Evolutionary conservation across 805 yeast genomes (phyloP).

Genomic region (Hanseniaspora meyeri): DNA sequence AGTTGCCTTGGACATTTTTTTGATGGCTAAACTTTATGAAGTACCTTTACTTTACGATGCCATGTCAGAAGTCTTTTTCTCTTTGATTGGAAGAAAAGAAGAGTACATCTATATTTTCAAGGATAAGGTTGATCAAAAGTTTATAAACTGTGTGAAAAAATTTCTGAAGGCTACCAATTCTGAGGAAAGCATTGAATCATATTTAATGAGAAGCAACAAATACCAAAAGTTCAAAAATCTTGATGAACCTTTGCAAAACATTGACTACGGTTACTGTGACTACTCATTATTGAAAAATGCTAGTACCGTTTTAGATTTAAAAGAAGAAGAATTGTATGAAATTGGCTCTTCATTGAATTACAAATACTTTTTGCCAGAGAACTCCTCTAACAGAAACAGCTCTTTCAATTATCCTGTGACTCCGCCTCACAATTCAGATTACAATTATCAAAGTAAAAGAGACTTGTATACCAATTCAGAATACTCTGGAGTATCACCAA

Average conservation of each 20-base stretch:
- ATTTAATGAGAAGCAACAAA: slow-evolving; percentile 22
- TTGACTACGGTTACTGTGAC: slow-evolving; percentile 58
- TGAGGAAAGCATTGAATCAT: slow-evolving; percentile 20
- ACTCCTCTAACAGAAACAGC: not conserved
- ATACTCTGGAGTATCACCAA: slow-evolving; percentile 12
- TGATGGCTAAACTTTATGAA: slow-evolving; percentile 53
- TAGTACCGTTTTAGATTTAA: slow-evolving; percentile 25
- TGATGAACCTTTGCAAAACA: slow-evolving; percentile 43
- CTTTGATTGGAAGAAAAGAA: slow-evolving; percentile 59
- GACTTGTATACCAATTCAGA: not conserved
- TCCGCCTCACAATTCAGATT: not conserved
- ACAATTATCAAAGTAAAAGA: not conserved
- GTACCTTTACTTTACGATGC: slow-evolving; percentile 60
- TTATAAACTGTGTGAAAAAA: slow-evolving; percentile 19
- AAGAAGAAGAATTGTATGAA: not conserved
- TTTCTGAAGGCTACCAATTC: slow-evolving; percentile 17
- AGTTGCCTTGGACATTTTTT: slow-evolving; percentile 49
- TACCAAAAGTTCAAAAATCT: slow-evolving; percentile 36
- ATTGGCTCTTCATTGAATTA: not conserved
- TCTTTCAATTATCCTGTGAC: not conserved
- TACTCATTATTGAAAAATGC: slow-evolving; percentile 40
- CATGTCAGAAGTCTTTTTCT: slow-evolving; percentile 55
- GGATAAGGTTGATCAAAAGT: slow-evolving; percentile 21
- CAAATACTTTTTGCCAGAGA: not conserved
- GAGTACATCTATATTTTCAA: slow-evolving; percentile 29